Evolutionary conservation across 371 early-diverging fungal genomes (phyloP).

Genomic region (Rhizomucor miehei): DNA sequence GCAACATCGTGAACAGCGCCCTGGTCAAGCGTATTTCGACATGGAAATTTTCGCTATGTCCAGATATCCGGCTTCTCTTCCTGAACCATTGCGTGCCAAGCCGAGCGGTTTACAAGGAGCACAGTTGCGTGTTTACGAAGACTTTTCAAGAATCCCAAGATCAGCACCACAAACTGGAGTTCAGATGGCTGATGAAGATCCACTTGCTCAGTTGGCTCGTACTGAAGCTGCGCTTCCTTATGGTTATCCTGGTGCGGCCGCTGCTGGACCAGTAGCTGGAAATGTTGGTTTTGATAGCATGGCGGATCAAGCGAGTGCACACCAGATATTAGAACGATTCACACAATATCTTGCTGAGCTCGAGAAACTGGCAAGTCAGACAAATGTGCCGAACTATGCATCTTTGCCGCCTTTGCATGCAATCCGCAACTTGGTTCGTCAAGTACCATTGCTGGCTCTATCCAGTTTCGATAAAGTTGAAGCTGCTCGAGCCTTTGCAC

Average conservation of each 20-base stretch:
- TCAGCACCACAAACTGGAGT: conserved; percentile 14
- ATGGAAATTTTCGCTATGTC: conserved; percentile 71
- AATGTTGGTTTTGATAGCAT: conserved; percentile 7
- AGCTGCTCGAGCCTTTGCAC: conserved; percentile 75
- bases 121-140: conserved; percentile 83
- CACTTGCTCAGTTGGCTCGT: conserved; percentile 6
- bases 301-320: conserved; percentile 28
- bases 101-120: conserved; percentile 74
- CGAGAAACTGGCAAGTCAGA: conserved; percentile 65
- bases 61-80: conserved; percentile 80
- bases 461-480: conserved; percentile 77
- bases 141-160: conserved; percentile 54
- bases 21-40: conserved; percentile 88
- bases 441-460: conserved; percentile 65
- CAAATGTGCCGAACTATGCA: conserved; percentile 56
- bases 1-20: conserved; percentile 85
- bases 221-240: conserved; percentile 11
- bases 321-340: conserved; percentile 69
- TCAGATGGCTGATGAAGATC: conserved; percentile 9
- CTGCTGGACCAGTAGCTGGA: neutral
- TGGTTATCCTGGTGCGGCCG: conserved; percentile 4
- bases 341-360: conserved; percentile 72
- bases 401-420: conserved; percentile 79
- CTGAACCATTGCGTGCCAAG: conserved; percentile 82
- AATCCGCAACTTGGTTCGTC: conserved; percentile 67